Evolutionary conservation across 768 basidiomycete genomes (phyloP).

Genomic region (Lactarius trivialis): DNA sequence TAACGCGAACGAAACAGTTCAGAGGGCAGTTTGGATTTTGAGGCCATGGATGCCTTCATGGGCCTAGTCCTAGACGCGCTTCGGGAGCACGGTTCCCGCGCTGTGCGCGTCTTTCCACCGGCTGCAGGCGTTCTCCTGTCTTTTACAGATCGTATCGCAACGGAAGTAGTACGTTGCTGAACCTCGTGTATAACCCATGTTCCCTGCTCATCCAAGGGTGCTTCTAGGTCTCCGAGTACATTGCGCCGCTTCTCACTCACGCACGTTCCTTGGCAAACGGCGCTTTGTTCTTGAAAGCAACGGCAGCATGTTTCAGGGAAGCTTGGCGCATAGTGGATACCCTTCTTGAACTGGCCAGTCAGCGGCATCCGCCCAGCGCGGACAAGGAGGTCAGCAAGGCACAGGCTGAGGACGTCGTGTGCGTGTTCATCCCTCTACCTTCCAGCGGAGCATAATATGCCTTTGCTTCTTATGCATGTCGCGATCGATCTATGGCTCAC

Average conservation of each 20-base stretch:
- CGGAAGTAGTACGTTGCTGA: slow-evolving; percentile 61
- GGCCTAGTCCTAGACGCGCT: slow-evolving; percentile 56
- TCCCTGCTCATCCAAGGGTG: slow-evolving; percentile 1
- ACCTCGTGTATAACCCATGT: slow-evolving; percentile 6
- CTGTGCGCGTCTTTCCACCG: slow-evolving; percentile 81
- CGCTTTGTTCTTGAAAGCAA: slow-evolving; percentile 65
- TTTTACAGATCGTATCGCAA: slow-evolving; percentile 80
- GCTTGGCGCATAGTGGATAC: slow-evolving; percentile 81
- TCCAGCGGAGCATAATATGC: not conserved
- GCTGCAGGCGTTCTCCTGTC: slow-evolving; percentile 67
- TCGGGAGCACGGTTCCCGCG: slow-evolving; percentile 67
- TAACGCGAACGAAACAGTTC: slow-evolving; percentile 12
- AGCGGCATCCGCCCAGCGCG: slow-evolving; percentile 14
- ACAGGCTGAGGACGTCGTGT: slow-evolving; percentile 81
- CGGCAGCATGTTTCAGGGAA: slow-evolving; percentile 86
- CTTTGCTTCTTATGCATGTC: slow-evolving; percentile 1
- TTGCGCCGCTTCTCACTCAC: slow-evolving; percentile 64
- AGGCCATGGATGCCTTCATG: slow-evolving; percentile 92
- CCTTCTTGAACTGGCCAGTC: slow-evolving; percentile 49
- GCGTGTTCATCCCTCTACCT: slow-evolving; percentile 28
- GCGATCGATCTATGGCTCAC: not conserved
- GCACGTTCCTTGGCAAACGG: slow-evolving; percentile 70
- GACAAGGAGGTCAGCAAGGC: slow-evolving; percentile 40
- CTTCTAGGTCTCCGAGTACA: slow-evolving; percentile 80
- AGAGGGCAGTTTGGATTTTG: slow-evolving; percentile 62